Conservation (phyloP, 331 rosid genomes). For the Erythrophleum ivorense region DNA sequence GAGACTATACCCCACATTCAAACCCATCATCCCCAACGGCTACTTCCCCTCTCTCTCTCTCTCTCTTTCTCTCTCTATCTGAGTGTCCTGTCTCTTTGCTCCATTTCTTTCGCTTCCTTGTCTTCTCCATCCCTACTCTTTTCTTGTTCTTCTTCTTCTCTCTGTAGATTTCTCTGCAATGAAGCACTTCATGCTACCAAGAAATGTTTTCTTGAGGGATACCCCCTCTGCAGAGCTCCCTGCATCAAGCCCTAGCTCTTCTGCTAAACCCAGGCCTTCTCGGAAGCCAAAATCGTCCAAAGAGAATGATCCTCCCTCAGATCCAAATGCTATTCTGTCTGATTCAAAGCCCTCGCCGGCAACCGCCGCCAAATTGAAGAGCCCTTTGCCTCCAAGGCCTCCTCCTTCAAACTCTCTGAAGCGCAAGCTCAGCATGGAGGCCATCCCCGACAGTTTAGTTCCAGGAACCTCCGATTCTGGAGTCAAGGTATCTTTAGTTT, state of each 20-base stretch:
- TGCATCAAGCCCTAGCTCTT: conserved; percentile 60
- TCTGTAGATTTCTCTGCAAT: conserved; percentile 44
- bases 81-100: no score
- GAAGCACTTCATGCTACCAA: conserved; percentile 90
- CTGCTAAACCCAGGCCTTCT: conserved; percentile 55
- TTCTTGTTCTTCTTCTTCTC: conserved; percentile 8
- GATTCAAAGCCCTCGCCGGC: conserved; percentile 70
- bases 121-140: conserved; percentile 9
- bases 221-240: conserved; percentile 52
- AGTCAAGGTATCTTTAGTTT: conserved; percentile 64
- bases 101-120: conserved; percentile 34
- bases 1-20: neutral
- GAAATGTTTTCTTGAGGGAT: conserved; percentile 64
- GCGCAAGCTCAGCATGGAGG: conserved; percentile 77
- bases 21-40: conserved; percentile 38
- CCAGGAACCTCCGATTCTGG: conserved; percentile 78
- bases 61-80: conserved; percentile 25
- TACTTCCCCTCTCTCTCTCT: conserved; percentile 35
- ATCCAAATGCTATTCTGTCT: conserved; percentile 51
- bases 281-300: conserved; percentile 66
- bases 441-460: conserved; percentile 53
- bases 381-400: conserved; percentile 90
- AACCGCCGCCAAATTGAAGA: conserved; percentile 63
- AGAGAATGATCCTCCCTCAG: conserved; percentile 82
- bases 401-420: conserved; percentile 90